These are phyloP conservation scores for Grosmannia serpens DNA, from an alignment of 2,329 filamentous ascomycete genomes.

Conservation along the genomic window DNA sequence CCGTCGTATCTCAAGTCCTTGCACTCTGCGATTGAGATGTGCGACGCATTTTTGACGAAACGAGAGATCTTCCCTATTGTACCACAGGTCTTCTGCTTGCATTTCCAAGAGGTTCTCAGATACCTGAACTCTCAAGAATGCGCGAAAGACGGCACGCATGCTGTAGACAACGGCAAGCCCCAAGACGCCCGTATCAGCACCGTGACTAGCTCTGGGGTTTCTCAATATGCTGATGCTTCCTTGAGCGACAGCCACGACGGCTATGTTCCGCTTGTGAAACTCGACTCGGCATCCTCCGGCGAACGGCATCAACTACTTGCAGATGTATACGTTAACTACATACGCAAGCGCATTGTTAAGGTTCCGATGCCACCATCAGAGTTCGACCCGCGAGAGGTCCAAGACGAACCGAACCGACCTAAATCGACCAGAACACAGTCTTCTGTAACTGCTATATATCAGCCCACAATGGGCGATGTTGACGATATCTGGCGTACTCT, in stretches of 20 bases:
- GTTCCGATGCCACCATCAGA: not conserved
- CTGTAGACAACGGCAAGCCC: conserved; percentile 15
- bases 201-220: not conserved
- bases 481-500: conserved; percentile 40
- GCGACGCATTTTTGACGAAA: conserved; percentile 25
- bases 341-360: conserved; percentile 16
- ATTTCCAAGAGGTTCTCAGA: conserved; percentile 35
- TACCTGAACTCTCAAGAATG: conserved; percentile 26
- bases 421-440: no score
- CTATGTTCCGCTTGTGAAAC: conserved; percentile 26
- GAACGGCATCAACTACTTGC: conserved; percentile 39
- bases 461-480: conserved; percentile 8
- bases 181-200: not conserved
- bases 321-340: conserved; percentile 36
- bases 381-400: not conserved
- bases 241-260: not conserved
- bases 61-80: conserved; percentile 23
- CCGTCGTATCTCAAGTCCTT: conserved; percentile 13
- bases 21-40: conserved; percentile 28
- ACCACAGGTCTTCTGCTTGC: conserved; percentile 33
- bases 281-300: conserved; percentile 33
- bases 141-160: not conserved
- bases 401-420: not conserved
- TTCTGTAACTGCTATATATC: not conserved
- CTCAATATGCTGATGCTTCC: not conserved